A percentile compares a stretch with the other conserved stretches of the same genome.
phyloP scores from a whole-genome alignment of 352 stramenopile genomes.

The Aphanomyces cochlioides region DNA sequence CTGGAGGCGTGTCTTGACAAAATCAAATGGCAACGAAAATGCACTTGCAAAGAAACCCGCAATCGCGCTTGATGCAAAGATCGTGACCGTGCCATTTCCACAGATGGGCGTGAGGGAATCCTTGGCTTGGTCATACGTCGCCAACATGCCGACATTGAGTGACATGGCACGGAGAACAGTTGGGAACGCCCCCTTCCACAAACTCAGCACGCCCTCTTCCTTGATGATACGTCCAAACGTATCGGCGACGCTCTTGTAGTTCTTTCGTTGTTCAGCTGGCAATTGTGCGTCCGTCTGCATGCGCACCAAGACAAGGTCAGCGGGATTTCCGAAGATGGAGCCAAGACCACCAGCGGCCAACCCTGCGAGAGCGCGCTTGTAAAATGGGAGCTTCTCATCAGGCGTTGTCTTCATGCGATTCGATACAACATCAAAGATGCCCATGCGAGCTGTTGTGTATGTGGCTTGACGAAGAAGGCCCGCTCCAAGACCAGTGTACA shows the following conservation, averaged over 20 bases:
- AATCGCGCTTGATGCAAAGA: not conserved
- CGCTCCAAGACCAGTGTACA: slow-evolving; percentile 12
- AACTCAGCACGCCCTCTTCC: slow-evolving; percentile 59
- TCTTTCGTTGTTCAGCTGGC: slow-evolving; percentile 38
- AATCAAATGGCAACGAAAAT: slow-evolving; percentile 16
- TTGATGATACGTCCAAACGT: slow-evolving; percentile 64
- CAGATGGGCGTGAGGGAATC: slow-evolving; percentile 1
- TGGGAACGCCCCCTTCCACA: slow-evolving; percentile 82
- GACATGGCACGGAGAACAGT: slow-evolving; percentile 74
- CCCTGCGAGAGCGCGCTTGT: slow-evolving; percentile 1
- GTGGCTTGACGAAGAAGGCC: slow-evolving; percentile 7
- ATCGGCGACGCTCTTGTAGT: slow-evolving; percentile 59
- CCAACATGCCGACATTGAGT: slow-evolving; percentile 12
- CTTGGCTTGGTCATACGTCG: slow-evolving; percentile 21
- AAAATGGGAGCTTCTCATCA: slow-evolving; percentile 11
- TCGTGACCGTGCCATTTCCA: not conserved
- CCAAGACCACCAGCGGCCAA: slow-evolving; percentile 5
- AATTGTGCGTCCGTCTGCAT: slow-evolving; percentile 59
- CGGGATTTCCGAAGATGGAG: slow-evolving; percentile 57
- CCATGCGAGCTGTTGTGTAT: slow-evolving; percentile 13
- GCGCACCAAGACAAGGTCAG: slow-evolving; percentile 81
- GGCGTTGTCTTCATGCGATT: slow-evolving; percentile 1
- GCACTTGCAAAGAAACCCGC: slow-evolving; percentile 12
- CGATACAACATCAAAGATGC: slow-evolving; percentile 14
- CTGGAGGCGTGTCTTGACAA: slow-evolving; percentile 18